These are phyloP conservation scores for Friedmanniomyces simplex DNA, from an alignment of 495 filamentous ascomycete species.

Conservation along the genomic window DNA sequence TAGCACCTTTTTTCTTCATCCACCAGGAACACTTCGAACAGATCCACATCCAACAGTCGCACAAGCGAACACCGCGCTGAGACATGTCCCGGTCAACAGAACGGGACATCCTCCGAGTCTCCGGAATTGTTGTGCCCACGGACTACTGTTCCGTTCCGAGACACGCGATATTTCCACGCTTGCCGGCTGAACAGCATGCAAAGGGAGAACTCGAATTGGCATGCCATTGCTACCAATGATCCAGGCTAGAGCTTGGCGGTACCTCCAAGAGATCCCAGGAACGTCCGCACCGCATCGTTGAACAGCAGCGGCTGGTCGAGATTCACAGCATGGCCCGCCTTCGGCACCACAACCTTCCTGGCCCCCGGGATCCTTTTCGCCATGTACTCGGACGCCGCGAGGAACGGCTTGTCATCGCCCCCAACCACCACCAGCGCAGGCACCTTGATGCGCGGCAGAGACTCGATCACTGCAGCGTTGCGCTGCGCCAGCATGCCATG, in stretches of 20 bases:
- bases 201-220: not conserved
- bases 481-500: constrained; percentile 21
- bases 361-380: constrained; percentile 19
- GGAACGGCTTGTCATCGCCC: constrained; percentile 17
- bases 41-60: too few relatives aligned
- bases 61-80: too few relatives aligned
- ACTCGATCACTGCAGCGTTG: constrained; percentile 15
- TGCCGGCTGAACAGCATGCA: not conserved
- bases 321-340: constrained; percentile 21
- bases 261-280: constrained; percentile 5
- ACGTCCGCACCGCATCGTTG: constrained; percentile 10
- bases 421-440: constrained; percentile 19
- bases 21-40: too few relatives aligned
- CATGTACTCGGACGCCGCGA: constrained; percentile 21
- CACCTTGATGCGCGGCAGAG: constrained; percentile 14
- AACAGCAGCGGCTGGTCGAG: constrained; percentile 19
- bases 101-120: too few relatives aligned
- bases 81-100: too few relatives aligned
- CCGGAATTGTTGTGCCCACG: too few relatives aligned
- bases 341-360: constrained; percentile 15
- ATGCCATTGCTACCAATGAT: too few relatives aligned
- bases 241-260: not conserved
- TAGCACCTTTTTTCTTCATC: too few relatives aligned
- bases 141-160: too few relatives aligned
- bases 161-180: not conserved